These are phyloP conservation scores for Mycena sp. DNA, from an alignment of 1,284 basidiomycete genomes.

Conservation along the genomic window DNA sequence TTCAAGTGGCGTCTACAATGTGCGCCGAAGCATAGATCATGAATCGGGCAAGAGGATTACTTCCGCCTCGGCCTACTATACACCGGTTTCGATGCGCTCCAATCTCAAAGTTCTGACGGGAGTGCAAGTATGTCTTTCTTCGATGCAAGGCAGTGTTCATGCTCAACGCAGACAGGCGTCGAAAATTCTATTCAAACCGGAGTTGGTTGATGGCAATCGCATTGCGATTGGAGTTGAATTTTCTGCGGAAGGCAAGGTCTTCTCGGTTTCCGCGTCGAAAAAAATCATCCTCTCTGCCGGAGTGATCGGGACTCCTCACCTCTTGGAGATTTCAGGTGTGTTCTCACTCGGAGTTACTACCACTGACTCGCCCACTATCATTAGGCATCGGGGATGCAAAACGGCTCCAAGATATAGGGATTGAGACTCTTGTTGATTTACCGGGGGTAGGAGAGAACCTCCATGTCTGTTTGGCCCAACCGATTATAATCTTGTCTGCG, in stretches of 20 bases:
- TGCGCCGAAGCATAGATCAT: neutral
- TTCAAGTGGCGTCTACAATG: neutral
- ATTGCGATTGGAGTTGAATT: constrained; percentile 17
- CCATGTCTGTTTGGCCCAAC: neutral
- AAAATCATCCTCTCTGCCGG: constrained; percentile 13
- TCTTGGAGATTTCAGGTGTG: constrained; percentile 21
- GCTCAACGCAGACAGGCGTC: neutral
- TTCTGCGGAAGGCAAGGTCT: neutral
- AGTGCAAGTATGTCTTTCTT: neutral
- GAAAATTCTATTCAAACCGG: constrained; percentile 13
- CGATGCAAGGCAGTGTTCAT: neutral
- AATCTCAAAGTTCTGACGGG: constrained; percentile 13
- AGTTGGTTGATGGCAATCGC: neutral
- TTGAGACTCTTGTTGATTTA: constrained; percentile 4
- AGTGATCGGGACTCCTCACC: constrained; percentile 4
- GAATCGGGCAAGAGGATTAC: constrained; percentile 11
- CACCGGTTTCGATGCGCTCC: neutral
- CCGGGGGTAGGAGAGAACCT: constrained; percentile 18
- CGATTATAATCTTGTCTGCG: neutral
- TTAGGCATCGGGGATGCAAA: constrained; percentile 10
- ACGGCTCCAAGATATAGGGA: neutral
- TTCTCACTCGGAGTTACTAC: neutral
- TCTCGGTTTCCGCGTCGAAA: constrained; percentile 4
- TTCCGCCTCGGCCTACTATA: constrained; percentile 14
- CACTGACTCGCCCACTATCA: neutral